Evolutionary conservation across 2,329 filamentous ascomycete species (phyloP).

Genomic region (Magnaporthales sp.): DNA sequence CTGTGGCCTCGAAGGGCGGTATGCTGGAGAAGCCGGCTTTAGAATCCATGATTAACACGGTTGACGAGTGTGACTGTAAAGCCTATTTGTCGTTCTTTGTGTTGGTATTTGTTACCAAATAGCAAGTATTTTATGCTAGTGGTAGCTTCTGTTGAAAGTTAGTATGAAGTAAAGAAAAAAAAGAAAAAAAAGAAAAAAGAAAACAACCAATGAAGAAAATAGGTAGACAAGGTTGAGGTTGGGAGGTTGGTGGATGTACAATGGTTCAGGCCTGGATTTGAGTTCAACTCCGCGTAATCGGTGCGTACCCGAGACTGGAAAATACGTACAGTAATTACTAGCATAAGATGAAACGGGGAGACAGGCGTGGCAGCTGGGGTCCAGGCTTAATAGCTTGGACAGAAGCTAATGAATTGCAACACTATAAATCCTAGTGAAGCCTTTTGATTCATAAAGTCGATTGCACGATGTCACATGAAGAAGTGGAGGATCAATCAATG

Average conservation of each 20-base stretch:
- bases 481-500: neutral
- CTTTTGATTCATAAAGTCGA: neutral
- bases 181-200: neutral
- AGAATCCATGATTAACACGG: slow-evolving; percentile 26
- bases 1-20: slow-evolving; percentile 47
- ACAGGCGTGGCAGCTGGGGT: neutral
- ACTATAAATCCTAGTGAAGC: too few relatives aligned
- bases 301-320: neutral
- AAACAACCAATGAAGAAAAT: neutral
- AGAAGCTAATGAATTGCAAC: too few relatives aligned
- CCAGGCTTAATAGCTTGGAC: neutral
- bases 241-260: neutral
- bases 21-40: slow-evolving; percentile 23
- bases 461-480: neutral
- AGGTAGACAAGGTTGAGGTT: neutral
- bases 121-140: neutral
- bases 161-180: neutral
- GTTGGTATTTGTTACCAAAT: neutral
- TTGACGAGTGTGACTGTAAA: neutral
- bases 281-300: neutral
- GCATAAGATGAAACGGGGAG: neutral
- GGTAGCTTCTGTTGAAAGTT: neutral
- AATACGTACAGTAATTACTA: neutral
- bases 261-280: neutral
- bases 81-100: neutral